phyloP scores from a whole-genome alignment of 495 filamentous ascomycete species.

The Lophiostoma macrostomum region DNA sequence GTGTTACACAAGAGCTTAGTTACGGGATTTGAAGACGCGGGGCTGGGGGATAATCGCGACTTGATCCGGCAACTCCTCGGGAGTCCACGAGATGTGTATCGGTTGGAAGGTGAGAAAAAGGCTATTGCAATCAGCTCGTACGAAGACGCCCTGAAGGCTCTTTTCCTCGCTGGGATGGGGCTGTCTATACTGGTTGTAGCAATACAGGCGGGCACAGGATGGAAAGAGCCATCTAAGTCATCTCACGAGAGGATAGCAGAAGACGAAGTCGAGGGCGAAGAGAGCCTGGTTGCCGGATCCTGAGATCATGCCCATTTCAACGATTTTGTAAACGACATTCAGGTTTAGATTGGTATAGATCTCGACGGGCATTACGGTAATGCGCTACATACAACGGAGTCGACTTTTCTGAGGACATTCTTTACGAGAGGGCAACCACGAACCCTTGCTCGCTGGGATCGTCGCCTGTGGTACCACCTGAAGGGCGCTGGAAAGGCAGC shows the following conservation, averaged over 20 bases:
- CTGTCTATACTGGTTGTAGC: constrained; percentile 54
- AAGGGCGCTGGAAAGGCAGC: too few species aligned
- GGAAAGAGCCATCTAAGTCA: constrained; percentile 41
- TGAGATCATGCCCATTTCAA: not conserved
- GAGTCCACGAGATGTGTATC: constrained; percentile 60
- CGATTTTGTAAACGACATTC: too few species aligned
- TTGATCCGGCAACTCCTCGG: constrained; percentile 64
- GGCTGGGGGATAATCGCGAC: constrained; percentile 46
- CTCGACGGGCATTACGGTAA: too few species aligned
- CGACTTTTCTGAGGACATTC: too few species aligned
- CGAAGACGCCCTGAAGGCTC: constrained; percentile 52
- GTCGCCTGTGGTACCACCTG: too few species aligned
- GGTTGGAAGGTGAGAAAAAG: constrained; percentile 52
- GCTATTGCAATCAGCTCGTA: constrained; percentile 63
- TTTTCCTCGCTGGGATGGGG: constrained; percentile 58
- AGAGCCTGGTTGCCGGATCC: constrained; percentile 12
- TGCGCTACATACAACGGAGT: too few species aligned
- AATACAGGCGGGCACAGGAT: constrained; percentile 68
- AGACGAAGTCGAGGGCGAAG: constrained; percentile 18
- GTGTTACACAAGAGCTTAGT: constrained; percentile 55
- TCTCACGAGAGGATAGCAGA: not conserved
- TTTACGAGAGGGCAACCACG: too few species aligned
- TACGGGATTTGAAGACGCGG: constrained; percentile 55
- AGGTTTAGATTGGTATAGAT: not conserved
- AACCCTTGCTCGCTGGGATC: too few species aligned